Base-by-base conservation (phyloP, 805 yeast species). In the Pichia pseudocactophila region DNA sequence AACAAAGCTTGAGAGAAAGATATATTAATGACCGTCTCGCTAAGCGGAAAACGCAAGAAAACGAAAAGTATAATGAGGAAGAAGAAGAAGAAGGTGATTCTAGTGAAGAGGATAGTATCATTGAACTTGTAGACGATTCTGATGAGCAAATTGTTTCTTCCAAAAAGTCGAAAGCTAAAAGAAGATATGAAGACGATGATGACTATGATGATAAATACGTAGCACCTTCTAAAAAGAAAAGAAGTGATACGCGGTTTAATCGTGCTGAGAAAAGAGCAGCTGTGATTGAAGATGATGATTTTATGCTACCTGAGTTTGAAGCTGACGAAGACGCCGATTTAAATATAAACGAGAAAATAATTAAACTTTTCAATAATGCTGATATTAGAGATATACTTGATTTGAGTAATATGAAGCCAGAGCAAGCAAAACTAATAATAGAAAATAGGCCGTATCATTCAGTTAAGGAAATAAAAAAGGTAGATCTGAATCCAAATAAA, bases 321-420 rank as follows among this genome's bases (percentile, higher is more conserved):
- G 26, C 30, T 3, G 61, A 56, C 34, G 66, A 62, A 37, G 55
- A 56, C 19, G 44, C 44, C 2, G 51, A 47, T 34, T 30, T 58
- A 22, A 61, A 64, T 49, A 78, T 82, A 49, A 89, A 82, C 53
- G 68, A 68, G 13, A 78, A 85, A 45, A 75, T 87, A 20, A 63
- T 89, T 37, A 74, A 78, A 36, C 88, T 92, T 52, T 68, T 90
- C 49, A 92, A 92, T 61, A 73, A 76, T 11, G 90, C 95, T 1
- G 74, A 83, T 13, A 68, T 66, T 2, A 75, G 78, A 43, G 96
- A 89, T 57, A 66, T 92, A 36, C 74, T 82, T 10, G 97, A 90
- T 63, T 76, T 89, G 27, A 77, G 92, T 7, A 78, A 78, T 25
- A 78, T 87, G 38, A 67, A 77, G 1, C 79, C 84, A 10, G 74